phyloP scores from a whole-genome alignment of 2,329 filamentous ascomycete genomes.

The Exophiala xenobiotica region DNA sequence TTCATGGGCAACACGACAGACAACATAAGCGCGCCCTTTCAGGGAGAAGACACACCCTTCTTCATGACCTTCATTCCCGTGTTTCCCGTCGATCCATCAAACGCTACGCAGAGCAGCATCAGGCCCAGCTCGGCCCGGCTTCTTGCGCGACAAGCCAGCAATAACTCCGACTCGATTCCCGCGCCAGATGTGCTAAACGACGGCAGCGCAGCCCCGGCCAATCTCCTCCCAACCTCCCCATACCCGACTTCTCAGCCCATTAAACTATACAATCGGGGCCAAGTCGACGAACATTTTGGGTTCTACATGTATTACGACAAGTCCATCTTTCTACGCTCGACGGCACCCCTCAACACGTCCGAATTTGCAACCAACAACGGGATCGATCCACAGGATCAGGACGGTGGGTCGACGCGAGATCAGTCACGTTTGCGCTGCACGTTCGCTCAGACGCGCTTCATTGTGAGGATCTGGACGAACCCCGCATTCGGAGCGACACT shows the following conservation, averaged over 20 bases:
- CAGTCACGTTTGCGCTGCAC: slow-evolving; percentile 54
- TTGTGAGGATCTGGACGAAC: slow-evolving; percentile 64
- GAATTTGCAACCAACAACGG: slow-evolving; percentile 29
- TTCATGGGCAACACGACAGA: slow-evolving; percentile 89
- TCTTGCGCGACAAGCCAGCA: slow-evolving; percentile 28
- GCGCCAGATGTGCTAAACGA: slow-evolving; percentile 40
- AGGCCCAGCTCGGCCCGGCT: slow-evolving; percentile 29
- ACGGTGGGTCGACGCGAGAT: slow-evolving; percentile 51
- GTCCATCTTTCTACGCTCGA: slow-evolving; percentile 68
- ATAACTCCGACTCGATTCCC: slow-evolving; percentile 23
- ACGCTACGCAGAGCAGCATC: slow-evolving; percentile 12
- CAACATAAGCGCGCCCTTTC: slow-evolving; percentile 65
- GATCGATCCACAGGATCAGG: slow-evolving; percentile 42
- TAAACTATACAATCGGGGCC: slow-evolving; percentile 78
- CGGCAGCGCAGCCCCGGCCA: slow-evolving; percentile 70
- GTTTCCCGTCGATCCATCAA: slow-evolving; percentile 40
- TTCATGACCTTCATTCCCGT: slow-evolving; percentile 69
- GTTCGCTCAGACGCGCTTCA: slow-evolving; percentile 61
- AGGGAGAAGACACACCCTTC: slow-evolving; percentile 84
- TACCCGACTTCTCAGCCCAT: slow-evolving; percentile 68
- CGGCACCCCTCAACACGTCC: slow-evolving; percentile 18
- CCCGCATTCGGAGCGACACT: slow-evolving; percentile 36
- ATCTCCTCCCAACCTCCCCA: slow-evolving; percentile 62
- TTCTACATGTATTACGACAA: slow-evolving; percentile 93
- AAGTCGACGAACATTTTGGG: slow-evolving; percentile 81